Evolutionary conservation across 805 yeast genomes (phyloP).

Genomic region (Candida sakaeoensis): DNA sequence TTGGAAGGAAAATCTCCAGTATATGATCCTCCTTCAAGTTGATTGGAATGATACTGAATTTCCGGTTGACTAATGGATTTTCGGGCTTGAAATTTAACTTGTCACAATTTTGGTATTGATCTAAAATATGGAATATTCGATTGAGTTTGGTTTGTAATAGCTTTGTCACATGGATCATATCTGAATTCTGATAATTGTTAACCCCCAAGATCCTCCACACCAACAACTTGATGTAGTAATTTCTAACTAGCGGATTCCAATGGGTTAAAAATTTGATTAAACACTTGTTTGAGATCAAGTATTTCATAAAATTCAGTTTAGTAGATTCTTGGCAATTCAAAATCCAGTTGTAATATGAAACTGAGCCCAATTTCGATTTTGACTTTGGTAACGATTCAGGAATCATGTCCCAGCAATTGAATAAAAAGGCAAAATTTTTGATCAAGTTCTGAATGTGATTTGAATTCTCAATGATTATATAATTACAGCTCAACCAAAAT

Average conservation of each 20-base stretch:
- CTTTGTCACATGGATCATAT: slow-evolving; percentile 26
- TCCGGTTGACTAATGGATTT: slow-evolving; percentile 45
- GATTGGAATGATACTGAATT: slow-evolving; percentile 41
- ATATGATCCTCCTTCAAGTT: slow-evolving; percentile 18
- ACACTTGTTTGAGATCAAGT: slow-evolving; percentile 47
- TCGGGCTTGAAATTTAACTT: slow-evolving; percentile 30
- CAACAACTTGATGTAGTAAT: slow-evolving; percentile 61
- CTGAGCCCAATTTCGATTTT: neutral
- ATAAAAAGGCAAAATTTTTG: slow-evolving; percentile 61
- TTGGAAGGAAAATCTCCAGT: slow-evolving; percentile 7
- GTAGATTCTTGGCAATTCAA: slow-evolving; percentile 34
- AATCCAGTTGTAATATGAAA: slow-evolving; percentile 36
- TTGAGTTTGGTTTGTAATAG: slow-evolving; percentile 29
- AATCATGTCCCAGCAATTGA: slow-evolving; percentile 70
- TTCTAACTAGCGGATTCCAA: slow-evolving; percentile 75
- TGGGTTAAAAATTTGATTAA: slow-evolving; percentile 67
- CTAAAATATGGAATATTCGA: slow-evolving; percentile 22
- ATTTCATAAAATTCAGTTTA: slow-evolving; percentile 47
- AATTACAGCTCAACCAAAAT: slow-evolving; percentile 66
- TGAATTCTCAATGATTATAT: slow-evolving; percentile 54
- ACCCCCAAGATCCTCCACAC: slow-evolving; percentile 61
- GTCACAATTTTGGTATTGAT: slow-evolving; percentile 25
- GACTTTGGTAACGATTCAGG: slow-evolving; percentile 34
- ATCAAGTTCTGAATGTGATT: slow-evolving; percentile 60
- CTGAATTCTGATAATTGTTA: slow-evolving; percentile 35